Evolutionary conservation across 306 rosid species (phyloP).

Genomic region (Benincasa hispida): DNA sequence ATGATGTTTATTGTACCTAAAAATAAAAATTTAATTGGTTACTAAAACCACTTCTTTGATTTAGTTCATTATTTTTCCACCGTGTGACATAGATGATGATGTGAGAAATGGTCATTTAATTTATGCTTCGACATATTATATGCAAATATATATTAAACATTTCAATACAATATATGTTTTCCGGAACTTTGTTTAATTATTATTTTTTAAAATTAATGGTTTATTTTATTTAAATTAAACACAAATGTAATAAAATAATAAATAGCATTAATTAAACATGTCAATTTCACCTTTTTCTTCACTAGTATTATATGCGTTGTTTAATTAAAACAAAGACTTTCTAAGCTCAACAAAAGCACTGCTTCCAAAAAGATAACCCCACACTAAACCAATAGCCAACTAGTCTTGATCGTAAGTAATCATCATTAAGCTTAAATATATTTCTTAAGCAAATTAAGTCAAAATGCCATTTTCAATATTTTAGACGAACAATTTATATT

Average conservation of each 20-base stretch:
- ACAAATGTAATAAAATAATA: not conserved
- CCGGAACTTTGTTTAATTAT: not conserved
- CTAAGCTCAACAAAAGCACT: not conserved
- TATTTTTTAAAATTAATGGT: not conserved
- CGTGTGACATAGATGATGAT: not conserved
- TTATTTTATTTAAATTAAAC: not conserved
- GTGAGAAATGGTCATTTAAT: not conserved
- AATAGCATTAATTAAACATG: not conserved
- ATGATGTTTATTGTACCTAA: too few relatives aligned
- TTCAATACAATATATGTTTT: too few relatives aligned
- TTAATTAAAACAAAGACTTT: conserved; percentile 4
- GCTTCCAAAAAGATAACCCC: not conserved
- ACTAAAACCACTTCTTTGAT: too few relatives aligned
- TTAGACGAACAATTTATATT: not conserved
- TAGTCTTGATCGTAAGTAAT: not conserved
- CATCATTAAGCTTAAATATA: not conserved
- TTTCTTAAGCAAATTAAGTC: not conserved
- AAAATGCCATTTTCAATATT: not conserved
- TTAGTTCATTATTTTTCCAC: not conserved
- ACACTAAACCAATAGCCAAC: not conserved
- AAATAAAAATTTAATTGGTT: too few relatives aligned
- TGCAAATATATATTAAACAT: not conserved
- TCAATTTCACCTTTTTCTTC: not conserved
- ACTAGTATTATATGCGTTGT: not conserved
- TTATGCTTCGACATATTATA: not conserved